These are phyloP conservation scores for Pichia sp. DNA, from an alignment of 1,139 yeast genomes.

Conservation along the genomic window DNA sequence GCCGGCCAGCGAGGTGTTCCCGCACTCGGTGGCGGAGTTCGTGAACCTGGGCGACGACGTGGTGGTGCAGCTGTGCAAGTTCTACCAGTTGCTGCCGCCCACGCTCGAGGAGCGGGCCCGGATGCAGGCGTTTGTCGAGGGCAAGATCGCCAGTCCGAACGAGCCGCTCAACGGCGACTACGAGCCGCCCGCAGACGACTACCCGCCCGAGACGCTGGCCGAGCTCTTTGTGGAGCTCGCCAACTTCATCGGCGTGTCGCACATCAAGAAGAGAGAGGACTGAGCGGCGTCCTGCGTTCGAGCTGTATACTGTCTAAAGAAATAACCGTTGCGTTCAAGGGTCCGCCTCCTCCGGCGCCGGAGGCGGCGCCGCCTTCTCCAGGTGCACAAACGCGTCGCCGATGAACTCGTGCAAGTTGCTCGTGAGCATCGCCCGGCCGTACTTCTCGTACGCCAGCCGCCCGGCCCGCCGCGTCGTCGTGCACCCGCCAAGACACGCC, in stretches of 20 bases:
- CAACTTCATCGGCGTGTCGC: conserved; percentile 59
- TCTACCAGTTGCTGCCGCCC: conserved; percentile 64
- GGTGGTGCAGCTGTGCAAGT: conserved; percentile 55
- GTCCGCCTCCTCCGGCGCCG: background rate
- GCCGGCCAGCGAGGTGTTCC: conserved; percentile 50
- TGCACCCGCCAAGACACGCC: conserved; percentile 72
- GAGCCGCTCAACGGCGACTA: conserved; percentile 33
- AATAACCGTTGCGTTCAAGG: too few relatives aligned
- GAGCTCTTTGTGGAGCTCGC: conserved; percentile 55
- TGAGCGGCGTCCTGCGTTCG: background rate
- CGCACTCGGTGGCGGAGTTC: conserved; percentile 56
- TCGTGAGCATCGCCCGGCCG: conserved; percentile 82
- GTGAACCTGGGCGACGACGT: conserved; percentile 40
- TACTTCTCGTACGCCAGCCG: conserved; percentile 57
- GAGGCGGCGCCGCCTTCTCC: background rate
- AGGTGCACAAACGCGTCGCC: conserved; percentile 42
- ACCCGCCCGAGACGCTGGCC: conserved; percentile 43
- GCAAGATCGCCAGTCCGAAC: conserved; percentile 39
- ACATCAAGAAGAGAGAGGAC: conserved; percentile 38
- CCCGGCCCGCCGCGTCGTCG: conserved; percentile 64
- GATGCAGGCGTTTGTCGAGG: conserved; percentile 44
- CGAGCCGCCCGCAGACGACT: conserved; percentile 34
- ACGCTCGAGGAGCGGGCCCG: conserved; percentile 45
- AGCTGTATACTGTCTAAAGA: too few relatives aligned
- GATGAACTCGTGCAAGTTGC: conserved; percentile 67